A percentile compares a stretch with the other conserved stretches of the same genome.
These are phyloP conservation scores for Dothiorella sarmentorum DNA, from an alignment of 2,329 filamentous ascomycete genomes.

Conservation along the genomic window DNA sequence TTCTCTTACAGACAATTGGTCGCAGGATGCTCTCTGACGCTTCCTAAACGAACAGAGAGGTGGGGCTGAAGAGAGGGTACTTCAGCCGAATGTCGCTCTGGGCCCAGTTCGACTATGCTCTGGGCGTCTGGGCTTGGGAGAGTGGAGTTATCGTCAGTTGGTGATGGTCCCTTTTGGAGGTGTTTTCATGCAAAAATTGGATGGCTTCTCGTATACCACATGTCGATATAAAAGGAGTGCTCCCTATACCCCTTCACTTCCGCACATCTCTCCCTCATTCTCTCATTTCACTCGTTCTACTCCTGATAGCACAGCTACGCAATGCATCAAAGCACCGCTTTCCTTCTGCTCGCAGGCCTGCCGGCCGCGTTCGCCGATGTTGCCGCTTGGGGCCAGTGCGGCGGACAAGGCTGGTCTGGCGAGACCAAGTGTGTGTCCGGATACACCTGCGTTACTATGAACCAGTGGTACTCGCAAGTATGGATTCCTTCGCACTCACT, in stretches of 20 bases:
- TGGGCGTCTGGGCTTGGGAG: not conserved
- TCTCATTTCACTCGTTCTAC: not conserved
- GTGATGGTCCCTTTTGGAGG: not conserved
- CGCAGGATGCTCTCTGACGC: not conserved
- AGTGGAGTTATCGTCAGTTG: not conserved
- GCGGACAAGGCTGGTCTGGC: slow-evolving; percentile 12
- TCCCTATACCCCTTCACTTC: not conserved
- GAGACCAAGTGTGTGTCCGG: slow-evolving; percentile 13
- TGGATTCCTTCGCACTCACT: not conserved
- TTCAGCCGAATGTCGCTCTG: slow-evolving; percentile 6
- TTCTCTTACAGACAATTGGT: not conserved
- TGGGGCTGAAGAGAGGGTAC: not conserved
- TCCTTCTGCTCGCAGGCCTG: not conserved
- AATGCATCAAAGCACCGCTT: not conserved
- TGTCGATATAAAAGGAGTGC: not conserved
- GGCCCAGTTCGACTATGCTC: not conserved
- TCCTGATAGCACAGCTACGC: not conserved
- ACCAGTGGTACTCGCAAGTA: slow-evolving; percentile 16
- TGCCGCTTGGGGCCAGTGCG: slow-evolving; percentile 18
- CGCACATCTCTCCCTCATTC: not conserved
- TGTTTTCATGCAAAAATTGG: not conserved
- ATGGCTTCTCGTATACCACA: not conserved
- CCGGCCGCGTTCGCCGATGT: slow-evolving; percentile 4
- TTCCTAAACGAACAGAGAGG: not conserved
- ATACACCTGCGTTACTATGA: slow-evolving; percentile 14